Evolutionary conservation across 139 green algal genomes (phyloP).

Genomic region (Coelastrella sp.): DNA sequence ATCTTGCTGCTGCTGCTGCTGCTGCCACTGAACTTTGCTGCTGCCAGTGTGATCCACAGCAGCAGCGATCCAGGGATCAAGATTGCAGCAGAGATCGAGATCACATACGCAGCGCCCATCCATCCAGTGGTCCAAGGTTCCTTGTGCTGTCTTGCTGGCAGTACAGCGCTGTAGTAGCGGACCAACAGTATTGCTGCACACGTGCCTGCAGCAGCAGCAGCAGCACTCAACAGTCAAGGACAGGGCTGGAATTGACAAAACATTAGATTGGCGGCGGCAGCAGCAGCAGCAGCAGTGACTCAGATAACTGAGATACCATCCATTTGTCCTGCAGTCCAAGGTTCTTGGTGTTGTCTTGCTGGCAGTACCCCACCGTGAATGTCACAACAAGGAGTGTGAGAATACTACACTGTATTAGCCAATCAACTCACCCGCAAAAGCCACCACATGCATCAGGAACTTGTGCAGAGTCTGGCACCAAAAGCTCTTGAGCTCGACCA

Average conservation of each 20-base stretch:
- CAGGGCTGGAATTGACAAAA: neutral
- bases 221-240: neutral
- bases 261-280: too few relatives aligned
- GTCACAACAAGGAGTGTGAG: neutral
- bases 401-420: neutral
- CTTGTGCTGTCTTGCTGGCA: neutral
- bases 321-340: too few relatives aligned
- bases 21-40: neutral
- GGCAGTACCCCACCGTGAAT: neutral
- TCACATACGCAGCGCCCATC: constrained; percentile 1
- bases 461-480: constrained; percentile 29
- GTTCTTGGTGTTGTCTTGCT: too few relatives aligned
- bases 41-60: constrained; percentile 10
- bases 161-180: constrained; percentile 4
- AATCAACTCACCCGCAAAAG: constrained; percentile 31
- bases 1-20: constrained; percentile 22
- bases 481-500: constrained; percentile 4
- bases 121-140: constrained; percentile 24
- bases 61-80: constrained; percentile 1
- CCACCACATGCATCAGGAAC: neutral
- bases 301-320: too few relatives aligned
- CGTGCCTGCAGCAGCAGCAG: neutral
- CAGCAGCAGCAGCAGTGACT: too few relatives aligned
- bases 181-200: neutral
- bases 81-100: constrained; percentile 4